Base-by-base conservation (phyloP, 2,329 filamentous ascomycete species). In the Xenosphaeropsis pyriputrescens region DNA sequence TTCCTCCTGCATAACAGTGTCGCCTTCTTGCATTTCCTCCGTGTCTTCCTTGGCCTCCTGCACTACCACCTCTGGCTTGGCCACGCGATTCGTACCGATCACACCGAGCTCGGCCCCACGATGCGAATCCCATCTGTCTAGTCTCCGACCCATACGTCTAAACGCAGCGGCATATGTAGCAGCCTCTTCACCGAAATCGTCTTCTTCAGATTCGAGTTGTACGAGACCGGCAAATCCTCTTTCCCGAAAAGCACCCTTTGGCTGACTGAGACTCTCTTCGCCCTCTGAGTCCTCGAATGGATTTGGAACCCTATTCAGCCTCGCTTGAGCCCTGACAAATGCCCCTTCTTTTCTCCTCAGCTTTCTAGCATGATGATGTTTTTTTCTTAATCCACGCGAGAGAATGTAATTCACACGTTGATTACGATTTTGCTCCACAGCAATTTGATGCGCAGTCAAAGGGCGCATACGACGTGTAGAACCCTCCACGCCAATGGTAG, bases 351-450 rank as follows among this genome's bases (percentile, higher is more conserved):
- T 62, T 15, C 71, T 70, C 4, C 83, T 71, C 14, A 60, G 51
- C 47, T 75, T 76, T 34, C 75, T 72, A 11, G 75, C 70, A 39
- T 64, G 64, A 51, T 76, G 72, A 50, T 86, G 79, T 37, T 73
- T 65, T 45, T 67, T 69, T 35, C 79, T 73, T 26, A 89, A 62
- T 19, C 79, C 78, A n/a, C 78, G 74, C 47, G 85, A 79, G 13
- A 91, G 70, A 37, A 85, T 83, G 49, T 86, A 79, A 50, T 86
- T 79, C n/a, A 89, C 83, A 5, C 83, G 75, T 50, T 84, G 75
- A 43, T 75, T 80, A 14, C 84, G 69, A 56, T 88, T 86, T 39
- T 78, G 72, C 55, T 86, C 82, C 1, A 91, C 80, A 0, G 83
- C 83, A 30, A 86, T 64, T 57, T 91, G 84, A 56, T 91, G 84